Conservation (phyloP, 352 stramenopile genomes). For the Chrysophaeum taylorii region DNA sequence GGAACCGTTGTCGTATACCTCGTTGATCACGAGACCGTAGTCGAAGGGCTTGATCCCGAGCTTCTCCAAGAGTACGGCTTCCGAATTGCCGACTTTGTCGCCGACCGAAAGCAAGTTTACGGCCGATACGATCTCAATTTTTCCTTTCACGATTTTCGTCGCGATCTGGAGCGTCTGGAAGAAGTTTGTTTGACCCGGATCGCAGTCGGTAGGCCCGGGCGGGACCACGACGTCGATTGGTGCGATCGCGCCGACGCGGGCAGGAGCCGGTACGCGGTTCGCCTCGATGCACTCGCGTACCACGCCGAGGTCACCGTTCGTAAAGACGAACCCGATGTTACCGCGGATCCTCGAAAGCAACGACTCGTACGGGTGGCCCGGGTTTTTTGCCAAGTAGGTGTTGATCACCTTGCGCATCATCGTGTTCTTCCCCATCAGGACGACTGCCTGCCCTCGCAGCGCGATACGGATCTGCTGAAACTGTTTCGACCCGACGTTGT, state of each 20-base stretch:
- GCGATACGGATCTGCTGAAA: constrained; percentile 93
- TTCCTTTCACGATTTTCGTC: constrained; percentile 99
- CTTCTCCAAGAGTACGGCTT: constrained; percentile 95
- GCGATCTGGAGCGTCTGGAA: constrained; percentile 98
- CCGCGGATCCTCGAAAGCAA: constrained; percentile 78
- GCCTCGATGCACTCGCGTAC: constrained; percentile 65
- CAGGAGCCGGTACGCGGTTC: constrained; percentile 78
- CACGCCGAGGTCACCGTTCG: constrained; percentile 87
- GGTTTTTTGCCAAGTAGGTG: constrained; percentile 93
- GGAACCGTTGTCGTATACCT: constrained; percentile 96
- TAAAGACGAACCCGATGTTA: constrained; percentile 99
- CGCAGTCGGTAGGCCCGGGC: constrained; percentile 91
- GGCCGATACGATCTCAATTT: constrained; percentile 98
- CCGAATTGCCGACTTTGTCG: constrained; percentile 94
- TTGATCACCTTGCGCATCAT: constrained; percentile 97
- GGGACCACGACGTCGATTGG: constrained; percentile 90
- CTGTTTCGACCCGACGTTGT: constrained; percentile 99
- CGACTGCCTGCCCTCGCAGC: constrained; percentile 81
- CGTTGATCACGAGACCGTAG: constrained; percentile 90
- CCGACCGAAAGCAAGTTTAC: constrained; percentile 85
- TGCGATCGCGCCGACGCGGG: constrained; percentile 85
- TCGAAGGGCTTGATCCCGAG: constrained; percentile 97
- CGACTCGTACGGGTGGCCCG: constrained; percentile 81
- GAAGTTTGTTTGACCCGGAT: constrained; percentile 98
- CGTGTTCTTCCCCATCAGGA: constrained; percentile 99